Conservation (phyloP, 2,329 filamentous ascomycete genomes). For the Cercospora canescens region DNA sequence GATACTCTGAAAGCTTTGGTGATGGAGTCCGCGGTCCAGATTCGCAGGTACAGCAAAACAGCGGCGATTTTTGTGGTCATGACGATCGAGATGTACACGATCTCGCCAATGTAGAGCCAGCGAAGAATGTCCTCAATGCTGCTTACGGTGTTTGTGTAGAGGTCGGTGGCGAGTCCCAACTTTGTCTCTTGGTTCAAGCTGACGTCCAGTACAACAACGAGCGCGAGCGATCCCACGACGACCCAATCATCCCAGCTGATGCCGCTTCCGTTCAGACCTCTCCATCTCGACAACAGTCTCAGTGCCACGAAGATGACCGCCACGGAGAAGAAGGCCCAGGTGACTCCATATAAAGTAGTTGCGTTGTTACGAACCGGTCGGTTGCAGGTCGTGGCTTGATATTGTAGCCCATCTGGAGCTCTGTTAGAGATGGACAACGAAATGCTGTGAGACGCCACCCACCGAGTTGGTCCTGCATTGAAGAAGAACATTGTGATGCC, state of each 20-base stretch:
- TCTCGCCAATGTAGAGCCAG: slow-evolving; percentile 23
- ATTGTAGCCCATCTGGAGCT: slow-evolving; percentile 7
- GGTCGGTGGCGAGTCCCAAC: slow-evolving; percentile 9
- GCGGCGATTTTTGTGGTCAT: slow-evolving; percentile 24
- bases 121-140: slow-evolving; percentile 8
- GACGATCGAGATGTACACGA: slow-evolving; percentile 22
- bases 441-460: neutral
- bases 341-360: slow-evolving; percentile 14
- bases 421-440: neutral
- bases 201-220: slow-evolving; percentile 17
- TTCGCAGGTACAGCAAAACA: slow-evolving; percentile 22
- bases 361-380: slow-evolving; percentile 6
- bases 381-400: slow-evolving; percentile 12
- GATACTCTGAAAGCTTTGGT: slow-evolving; percentile 19
- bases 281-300: slow-evolving; percentile 19
- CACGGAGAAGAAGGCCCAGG: slow-evolving; percentile 20
- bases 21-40: slow-evolving; percentile 22
- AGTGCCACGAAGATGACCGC: slow-evolving; percentile 19
- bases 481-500: slow-evolving; percentile 7
- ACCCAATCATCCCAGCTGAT: slow-evolving; percentile 24
- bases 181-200: slow-evolving; percentile 12
- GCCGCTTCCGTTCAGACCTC: slow-evolving; percentile 19
- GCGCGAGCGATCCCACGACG: slow-evolving; percentile 14
- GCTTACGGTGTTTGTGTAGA: slow-evolving; percentile 5
- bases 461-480: slow-evolving; percentile 12